A percentile compares a stretch with the other conserved stretches of the same genome.
phyloP scores from a whole-genome alignment of 2,329 filamentous ascomycete species.

The Lasiodiplodia theobromae region DNA sequence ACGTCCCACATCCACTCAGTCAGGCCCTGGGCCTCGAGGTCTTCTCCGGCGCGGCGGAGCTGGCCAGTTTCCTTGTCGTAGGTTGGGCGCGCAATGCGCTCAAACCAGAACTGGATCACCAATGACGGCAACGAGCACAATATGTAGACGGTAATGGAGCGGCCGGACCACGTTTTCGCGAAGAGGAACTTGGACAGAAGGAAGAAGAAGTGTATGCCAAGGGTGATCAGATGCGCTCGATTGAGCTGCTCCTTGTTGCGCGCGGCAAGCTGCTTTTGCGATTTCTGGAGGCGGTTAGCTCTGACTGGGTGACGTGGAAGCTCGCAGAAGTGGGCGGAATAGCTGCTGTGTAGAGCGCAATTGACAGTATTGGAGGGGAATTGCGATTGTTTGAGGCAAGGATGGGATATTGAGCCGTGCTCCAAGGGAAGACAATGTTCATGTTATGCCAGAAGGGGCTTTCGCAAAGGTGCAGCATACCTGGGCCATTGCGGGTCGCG shows the following conservation, averaged over 20 bases:
- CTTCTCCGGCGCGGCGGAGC: constrained; percentile 82
- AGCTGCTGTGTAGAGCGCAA: neutral
- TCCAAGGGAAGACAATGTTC: neutral
- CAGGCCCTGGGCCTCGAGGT: constrained; percentile 84
- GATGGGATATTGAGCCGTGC: neutral
- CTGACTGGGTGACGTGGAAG: constrained; percentile 15
- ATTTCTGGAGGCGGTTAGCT: constrained; percentile 51
- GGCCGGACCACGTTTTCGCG: constrained; percentile 65
- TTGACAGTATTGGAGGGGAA: neutral
- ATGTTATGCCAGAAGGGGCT: neutral
- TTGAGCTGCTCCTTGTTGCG: constrained; percentile 80
- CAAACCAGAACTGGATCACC: constrained; percentile 83
- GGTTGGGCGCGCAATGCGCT: constrained; percentile 80
- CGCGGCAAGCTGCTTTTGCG: constrained; percentile 70
- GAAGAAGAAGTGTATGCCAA: constrained; percentile 76
- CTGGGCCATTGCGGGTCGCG: constrained; percentile 12
- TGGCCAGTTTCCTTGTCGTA: constrained; percentile 64
- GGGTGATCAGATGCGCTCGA: constrained; percentile 79
- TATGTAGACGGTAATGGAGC: constrained; percentile 69
- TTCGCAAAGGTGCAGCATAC: constrained; percentile 10
- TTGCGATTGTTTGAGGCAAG: neutral
- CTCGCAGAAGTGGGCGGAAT: constrained; percentile 8
- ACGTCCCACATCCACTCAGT: constrained; percentile 99
- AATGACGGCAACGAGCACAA: constrained; percentile 77
- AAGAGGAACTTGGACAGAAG: constrained; percentile 72